These are phyloP conservation scores for Selaginella moellendorffii DNA, from an alignment of 75 land plant species.

Conservation along the genomic window DNA sequence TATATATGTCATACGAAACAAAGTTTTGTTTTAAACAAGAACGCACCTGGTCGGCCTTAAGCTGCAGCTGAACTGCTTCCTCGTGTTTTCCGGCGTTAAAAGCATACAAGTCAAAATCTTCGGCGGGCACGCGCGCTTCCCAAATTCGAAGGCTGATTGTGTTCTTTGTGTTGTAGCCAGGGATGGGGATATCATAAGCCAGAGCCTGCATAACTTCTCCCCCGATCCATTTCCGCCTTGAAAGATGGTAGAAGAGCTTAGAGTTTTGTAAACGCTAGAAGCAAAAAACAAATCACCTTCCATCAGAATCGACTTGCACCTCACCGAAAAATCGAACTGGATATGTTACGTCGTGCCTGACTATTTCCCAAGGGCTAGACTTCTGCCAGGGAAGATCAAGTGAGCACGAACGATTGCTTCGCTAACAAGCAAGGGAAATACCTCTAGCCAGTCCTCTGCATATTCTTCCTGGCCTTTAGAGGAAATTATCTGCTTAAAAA, in stretches of 20 bases:
- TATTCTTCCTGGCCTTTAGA: constrained; percentile 74
- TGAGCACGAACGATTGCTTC: not conserved
- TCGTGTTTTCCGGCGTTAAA: constrained; percentile 83
- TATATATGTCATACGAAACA: too few species aligned
- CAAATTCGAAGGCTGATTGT: constrained; percentile 34
- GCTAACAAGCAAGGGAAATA: constrained; percentile 6
- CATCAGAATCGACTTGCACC: constrained; percentile 41
- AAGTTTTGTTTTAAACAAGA: too few species aligned
- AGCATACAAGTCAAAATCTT: constrained; percentile 57
- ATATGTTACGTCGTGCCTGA: constrained; percentile 58
- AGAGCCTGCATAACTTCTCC: constrained; percentile 74
- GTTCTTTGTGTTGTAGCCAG: constrained; percentile 86
- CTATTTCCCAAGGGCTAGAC: constrained; percentile 89
- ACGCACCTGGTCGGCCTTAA: constrained; percentile 62
- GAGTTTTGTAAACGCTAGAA: not conserved
- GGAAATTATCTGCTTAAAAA: constrained; percentile 67
- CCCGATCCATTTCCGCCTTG: constrained; percentile 72
- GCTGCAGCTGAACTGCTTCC: constrained; percentile 57
- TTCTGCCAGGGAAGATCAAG: constrained; percentile 31
- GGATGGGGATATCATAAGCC: constrained; percentile 96
- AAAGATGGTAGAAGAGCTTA: not conserved
- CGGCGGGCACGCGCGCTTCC: constrained; percentile 60
- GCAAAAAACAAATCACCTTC: constrained; percentile 34
- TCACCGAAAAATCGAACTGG: constrained; percentile 81
- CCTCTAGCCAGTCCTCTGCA: constrained; percentile 96